Percentiles rank a stretch among this genome's conserved stretches.
These are phyloP conservation scores for Liriodendron chinense DNA, from an alignment of 164 flowering plant genomes.

Conservation along the genomic window DNA sequence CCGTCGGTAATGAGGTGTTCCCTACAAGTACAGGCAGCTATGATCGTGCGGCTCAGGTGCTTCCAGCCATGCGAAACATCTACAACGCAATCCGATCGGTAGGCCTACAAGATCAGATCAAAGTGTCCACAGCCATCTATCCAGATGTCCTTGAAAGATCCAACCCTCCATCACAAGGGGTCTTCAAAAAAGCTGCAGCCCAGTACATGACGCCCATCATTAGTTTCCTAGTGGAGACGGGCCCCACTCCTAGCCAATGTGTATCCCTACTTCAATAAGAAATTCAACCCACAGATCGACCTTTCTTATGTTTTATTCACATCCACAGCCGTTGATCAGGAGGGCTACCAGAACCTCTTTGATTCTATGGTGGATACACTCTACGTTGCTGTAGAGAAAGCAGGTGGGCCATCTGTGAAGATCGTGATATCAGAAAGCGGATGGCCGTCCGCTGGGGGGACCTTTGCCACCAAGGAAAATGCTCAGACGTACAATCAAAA, in stretches of 20 bases:
- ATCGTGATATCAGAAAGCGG: constrained; percentile 18
- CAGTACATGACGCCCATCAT: neutral
- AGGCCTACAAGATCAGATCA: constrained; percentile 10
- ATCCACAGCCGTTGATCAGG: neutral
- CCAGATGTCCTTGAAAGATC: neutral
- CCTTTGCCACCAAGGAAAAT: constrained; percentile 5
- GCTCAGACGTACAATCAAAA: constrained; percentile 17
- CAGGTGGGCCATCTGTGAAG: neutral
- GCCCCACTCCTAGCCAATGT: constrained; percentile 12
- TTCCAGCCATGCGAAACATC: constrained; percentile 10
- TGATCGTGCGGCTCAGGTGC: neutral
- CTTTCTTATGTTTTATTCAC: neutral
- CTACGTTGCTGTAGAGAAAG: constrained; percentile 14
- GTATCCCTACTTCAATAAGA: constrained; percentile 11
- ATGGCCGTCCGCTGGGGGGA: constrained; percentile 13
- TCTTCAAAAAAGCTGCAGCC: neutral
- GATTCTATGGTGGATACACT: constrained; percentile 14
- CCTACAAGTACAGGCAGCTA: neutral
- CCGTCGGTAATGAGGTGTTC: constrained; percentile 11
- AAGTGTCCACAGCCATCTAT: constrained; percentile 8
- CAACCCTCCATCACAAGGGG: neutral
- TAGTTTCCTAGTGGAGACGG: neutral
- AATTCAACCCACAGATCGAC: neutral
- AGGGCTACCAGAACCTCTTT: constrained; percentile 10
- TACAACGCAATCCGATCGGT: constrained; percentile 5